phyloP scores from a whole-genome alignment of 768 basidiomycete species.

The Collybiopsis luxurians region DNA sequence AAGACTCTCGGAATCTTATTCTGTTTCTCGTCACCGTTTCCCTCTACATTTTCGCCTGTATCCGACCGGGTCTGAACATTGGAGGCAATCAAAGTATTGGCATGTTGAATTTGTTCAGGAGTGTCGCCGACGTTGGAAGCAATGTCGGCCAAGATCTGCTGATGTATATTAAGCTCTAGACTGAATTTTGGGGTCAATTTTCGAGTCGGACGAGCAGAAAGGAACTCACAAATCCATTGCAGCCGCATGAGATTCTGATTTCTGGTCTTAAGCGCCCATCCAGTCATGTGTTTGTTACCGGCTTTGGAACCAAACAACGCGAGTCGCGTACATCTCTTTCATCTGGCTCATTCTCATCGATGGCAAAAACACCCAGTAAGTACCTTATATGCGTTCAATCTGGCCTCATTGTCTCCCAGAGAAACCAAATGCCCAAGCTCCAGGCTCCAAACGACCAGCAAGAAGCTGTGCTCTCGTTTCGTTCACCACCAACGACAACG shows the following conservation, averaged over 20 bases:
- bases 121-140: constrained; percentile 52
- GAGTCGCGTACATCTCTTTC: constrained; percentile 12
- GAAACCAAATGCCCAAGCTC: background rate
- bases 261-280: background rate
- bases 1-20: constrained; percentile 33
- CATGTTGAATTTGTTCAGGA: constrained; percentile 43
- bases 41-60: constrained; percentile 18
- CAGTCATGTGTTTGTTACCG: background rate
- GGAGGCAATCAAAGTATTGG: constrained; percentile 58
- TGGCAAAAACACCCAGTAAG: constrained; percentile 26
- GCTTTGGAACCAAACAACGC: constrained; percentile 9
- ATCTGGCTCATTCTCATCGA: too few relatives aligned
- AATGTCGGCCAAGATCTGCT: constrained; percentile 72
- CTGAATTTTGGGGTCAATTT: constrained; percentile 31
- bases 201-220: background rate
- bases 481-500: constrained; percentile 17
- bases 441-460: constrained; percentile 12
- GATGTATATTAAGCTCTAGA: constrained; percentile 76
- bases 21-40: constrained; percentile 23
- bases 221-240: constrained; percentile 49
- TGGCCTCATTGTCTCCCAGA: background rate
- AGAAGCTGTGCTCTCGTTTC: constrained; percentile 17
- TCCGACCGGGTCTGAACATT: constrained; percentile 49
- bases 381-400: background rate
- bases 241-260: background rate